phyloP scores from a whole-genome alignment of 805 yeast genomes.

The Ogataea pilisensis region DNA sequence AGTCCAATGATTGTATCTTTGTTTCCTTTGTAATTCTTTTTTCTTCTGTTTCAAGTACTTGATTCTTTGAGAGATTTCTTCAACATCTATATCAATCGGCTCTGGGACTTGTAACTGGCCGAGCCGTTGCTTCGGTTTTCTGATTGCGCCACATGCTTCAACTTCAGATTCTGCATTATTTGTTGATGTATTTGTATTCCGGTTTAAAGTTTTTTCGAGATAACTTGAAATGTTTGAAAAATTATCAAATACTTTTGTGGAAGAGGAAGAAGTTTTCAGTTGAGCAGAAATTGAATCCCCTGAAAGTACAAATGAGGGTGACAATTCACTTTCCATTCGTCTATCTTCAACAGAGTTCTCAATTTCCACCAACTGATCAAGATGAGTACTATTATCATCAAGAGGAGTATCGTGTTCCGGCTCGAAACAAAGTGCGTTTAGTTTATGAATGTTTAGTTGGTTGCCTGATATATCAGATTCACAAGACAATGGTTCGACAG shows the following conservation, averaged over 20 bases:
- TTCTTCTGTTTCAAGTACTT: slow-evolving; percentile 10
- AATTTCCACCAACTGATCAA: not conserved
- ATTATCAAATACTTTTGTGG: not conserved
- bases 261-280: not conserved
- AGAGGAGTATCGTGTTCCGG: slow-evolving; percentile 21
- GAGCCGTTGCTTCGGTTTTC: not conserved
- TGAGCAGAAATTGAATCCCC: too few species aligned
- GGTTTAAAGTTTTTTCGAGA: slow-evolving; percentile 2
- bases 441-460: not conserved
- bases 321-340: too few species aligned
- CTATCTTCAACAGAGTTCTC: too few species aligned
- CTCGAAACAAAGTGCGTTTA: slow-evolving; percentile 17
- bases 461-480: not conserved
- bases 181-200: not conserved
- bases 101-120: slow-evolving; percentile 5
- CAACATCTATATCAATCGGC: slow-evolving; percentile 8
- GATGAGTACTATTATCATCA: slow-evolving; percentile 1
- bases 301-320: too few species aligned
- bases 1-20: slow-evolving; percentile 10
- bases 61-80: slow-evolving; percentile 11
- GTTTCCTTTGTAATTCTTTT: slow-evolving; percentile 12
- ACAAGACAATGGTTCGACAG: not conserved
- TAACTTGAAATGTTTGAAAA: slow-evolving; percentile 6
- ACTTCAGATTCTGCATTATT: too few species aligned
- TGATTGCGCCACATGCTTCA: not conserved